These are phyloP conservation scores for Umbelopsis ramanniana DNA, from an alignment of 192 early-diverging fungal species.

Conservation along the genomic window DNA sequence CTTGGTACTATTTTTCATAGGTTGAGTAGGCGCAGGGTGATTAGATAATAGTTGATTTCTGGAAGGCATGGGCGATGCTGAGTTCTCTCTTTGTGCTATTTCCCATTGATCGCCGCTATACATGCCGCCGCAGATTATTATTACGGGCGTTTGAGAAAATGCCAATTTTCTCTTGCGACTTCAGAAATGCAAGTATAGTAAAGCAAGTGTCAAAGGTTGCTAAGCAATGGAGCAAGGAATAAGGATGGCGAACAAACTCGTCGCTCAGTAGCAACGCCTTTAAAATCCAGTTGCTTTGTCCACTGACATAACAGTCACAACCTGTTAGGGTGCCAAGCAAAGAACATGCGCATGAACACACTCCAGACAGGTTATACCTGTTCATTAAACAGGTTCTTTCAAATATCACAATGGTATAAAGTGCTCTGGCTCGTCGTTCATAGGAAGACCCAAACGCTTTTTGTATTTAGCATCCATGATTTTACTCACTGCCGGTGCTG, in stretches of 20 bases:
- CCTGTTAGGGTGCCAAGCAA: too few relatives aligned
- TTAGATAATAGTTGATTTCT: not conserved
- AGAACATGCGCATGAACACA: too few relatives aligned
- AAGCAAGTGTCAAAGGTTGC: not conserved
- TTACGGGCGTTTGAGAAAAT: not conserved
- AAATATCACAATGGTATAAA: too few relatives aligned
- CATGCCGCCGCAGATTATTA: not conserved
- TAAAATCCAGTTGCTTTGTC: too few relatives aligned
- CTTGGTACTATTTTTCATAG: too few relatives aligned
- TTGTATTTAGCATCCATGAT: too few relatives aligned
- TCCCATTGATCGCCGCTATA: not conserved
- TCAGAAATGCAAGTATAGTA: not conserved
- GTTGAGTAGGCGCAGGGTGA: not conserved
- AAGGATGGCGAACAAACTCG: not conserved
- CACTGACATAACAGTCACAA: too few relatives aligned
- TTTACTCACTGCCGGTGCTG: too few relatives aligned
- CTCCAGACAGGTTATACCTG: too few relatives aligned
- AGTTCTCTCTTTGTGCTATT: not conserved
- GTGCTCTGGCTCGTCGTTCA: too few relatives aligned
- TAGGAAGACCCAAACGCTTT: too few relatives aligned
- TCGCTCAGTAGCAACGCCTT: not conserved
- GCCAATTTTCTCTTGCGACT: not conserved
- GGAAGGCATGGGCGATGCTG: not conserved
- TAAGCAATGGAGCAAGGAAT: not conserved
- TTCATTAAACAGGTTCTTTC: too few relatives aligned